Base-by-base conservation (phyloP, 2,329 filamentous ascomycete species). In the Xylaria digitata region DNA sequence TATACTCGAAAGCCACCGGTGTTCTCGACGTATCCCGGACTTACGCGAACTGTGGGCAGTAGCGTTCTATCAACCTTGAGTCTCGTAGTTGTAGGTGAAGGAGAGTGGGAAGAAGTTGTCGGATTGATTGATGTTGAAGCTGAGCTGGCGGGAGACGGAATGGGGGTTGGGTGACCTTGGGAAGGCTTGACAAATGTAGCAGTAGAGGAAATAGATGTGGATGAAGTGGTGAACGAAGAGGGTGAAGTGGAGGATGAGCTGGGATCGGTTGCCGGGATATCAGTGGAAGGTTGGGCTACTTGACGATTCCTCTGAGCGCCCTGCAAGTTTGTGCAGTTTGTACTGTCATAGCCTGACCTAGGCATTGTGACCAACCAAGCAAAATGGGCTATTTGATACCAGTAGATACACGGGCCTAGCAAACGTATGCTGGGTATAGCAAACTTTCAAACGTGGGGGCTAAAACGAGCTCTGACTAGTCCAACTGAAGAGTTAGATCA, bases 11-110 rank as follows among this genome's bases (percentile, higher is more conserved):
- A 63, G n/a, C 34, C 43, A 17, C 52, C 43, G 3, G 43, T 49
- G 40, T 55, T 17, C 9, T 53, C 40, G 8, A 49, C 50, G n/a
- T 63, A 63, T 40, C 60, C 60, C n/a, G 52, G 58, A 43, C 58
- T 61, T 32, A 61, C 6, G 21, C 58, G 58, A 2, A 61, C 32
- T 0, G 58, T 61, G 3, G 58, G 58, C 6, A 52, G 5, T 13
- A 19, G n/a, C 5, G 19, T n/a, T 26, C 52, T 55, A 9, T 55
- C 21, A 7, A 26, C 17, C 3, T 15, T 19, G 2, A 23, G 15
- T 40, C n/a, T 11, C 13, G 32, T 34, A 30, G 5, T 49, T 26
- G 21, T 15, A 26, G 45, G n/a, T 21, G n/a, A 21, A 21, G 49
- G 49, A 37, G 32, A 23, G 15, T 13, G 9, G 3, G n/a, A 37